Percentiles rank a stretch among this genome's conserved stretches.
These are phyloP conservation scores for Emiliania huxleyi DNA, from an alignment of 78 protist genomes.

Conservation along the genomic window DNA sequence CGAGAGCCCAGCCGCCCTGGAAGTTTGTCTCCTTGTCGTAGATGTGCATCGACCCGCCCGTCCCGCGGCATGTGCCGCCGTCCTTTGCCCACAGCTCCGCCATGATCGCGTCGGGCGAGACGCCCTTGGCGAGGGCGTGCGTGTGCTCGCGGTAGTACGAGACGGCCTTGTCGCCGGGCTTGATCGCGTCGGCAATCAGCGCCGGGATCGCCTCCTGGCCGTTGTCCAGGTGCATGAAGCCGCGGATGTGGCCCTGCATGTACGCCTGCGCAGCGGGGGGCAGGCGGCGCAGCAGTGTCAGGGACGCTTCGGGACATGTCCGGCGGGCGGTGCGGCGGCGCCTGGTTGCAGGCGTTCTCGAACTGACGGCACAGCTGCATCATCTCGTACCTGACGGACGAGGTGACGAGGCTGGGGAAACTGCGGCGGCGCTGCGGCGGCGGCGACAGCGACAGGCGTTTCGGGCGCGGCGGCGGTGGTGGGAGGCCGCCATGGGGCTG, in stretches of 20 bases:
- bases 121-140: conserved; percentile 46
- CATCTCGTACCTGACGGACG: background rate
- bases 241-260: conserved; percentile 38
- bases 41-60: conserved; percentile 55
- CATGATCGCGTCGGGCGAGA: conserved; percentile 29
- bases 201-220: conserved; percentile 51
- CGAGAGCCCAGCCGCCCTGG: conserved; percentile 59
- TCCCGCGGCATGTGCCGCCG: conserved; percentile 45
- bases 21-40: conserved; percentile 43
- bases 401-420: background rate
- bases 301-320: background rate
- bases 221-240: conserved; percentile 53
- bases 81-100: conserved; percentile 41
- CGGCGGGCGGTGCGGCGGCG: too few species aligned
- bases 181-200: conserved; percentile 23
- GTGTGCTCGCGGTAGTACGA: conserved; percentile 52
- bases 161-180: conserved; percentile 36
- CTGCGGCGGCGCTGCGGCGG: background rate
- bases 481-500: too few species aligned
- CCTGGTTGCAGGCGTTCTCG: conserved; percentile 53
- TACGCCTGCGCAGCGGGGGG: too few species aligned
- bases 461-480: too few species aligned
- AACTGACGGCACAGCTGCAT: conserved; percentile 50
- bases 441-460: background rate
- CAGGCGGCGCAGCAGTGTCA: background rate